Conservation (phyloP, 768 basidiomycete species). For the Leccinum obscurum region DNA sequence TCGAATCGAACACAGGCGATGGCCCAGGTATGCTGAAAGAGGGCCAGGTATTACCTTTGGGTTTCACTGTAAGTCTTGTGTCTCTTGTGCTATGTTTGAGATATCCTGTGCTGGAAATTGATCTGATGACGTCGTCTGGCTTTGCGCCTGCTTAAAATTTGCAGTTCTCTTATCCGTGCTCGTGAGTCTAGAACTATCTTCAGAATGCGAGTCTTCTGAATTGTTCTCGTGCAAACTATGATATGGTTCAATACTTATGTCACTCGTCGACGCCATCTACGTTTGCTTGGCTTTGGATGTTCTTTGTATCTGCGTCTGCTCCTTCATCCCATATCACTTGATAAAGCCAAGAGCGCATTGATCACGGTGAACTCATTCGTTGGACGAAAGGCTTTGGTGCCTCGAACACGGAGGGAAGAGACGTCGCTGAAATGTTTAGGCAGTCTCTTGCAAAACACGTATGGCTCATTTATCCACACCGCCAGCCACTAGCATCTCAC, state of each 20-base stretch:
- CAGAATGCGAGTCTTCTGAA: not conserved
- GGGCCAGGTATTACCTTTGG: conserved; percentile 71
- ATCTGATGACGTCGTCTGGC: conserved; percentile 1
- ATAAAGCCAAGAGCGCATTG: conserved; percentile 85
- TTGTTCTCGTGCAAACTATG: not conserved
- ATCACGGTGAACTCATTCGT: conserved; percentile 90
- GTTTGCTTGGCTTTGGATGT: not conserved
- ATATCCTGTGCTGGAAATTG: not conserved
- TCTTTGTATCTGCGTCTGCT: not conserved
- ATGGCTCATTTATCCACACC: conserved; percentile 27
- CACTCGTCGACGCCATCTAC: not conserved
- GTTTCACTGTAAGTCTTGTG: conserved; percentile 82
- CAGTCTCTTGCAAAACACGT: conserved; percentile 77
- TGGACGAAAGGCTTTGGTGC: conserved; percentile 99
- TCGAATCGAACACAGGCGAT: conserved; percentile 66
- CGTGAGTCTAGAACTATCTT: conserved; percentile 48
- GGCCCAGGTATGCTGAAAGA: conserved; percentile 49
- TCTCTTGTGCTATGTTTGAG: not conserved
- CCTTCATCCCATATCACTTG: not conserved
- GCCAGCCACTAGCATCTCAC: not conserved
- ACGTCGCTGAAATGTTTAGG: conserved; percentile 93
- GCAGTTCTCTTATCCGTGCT: conserved; percentile 96
- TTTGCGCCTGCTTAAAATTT: not conserved
- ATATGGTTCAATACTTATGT: not conserved
- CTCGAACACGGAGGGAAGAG: conserved; percentile 84